These are phyloP conservation scores for Leishmania aethiopica DNA, from an alignment of 208 protist species.

Conservation along the genomic window DNA sequence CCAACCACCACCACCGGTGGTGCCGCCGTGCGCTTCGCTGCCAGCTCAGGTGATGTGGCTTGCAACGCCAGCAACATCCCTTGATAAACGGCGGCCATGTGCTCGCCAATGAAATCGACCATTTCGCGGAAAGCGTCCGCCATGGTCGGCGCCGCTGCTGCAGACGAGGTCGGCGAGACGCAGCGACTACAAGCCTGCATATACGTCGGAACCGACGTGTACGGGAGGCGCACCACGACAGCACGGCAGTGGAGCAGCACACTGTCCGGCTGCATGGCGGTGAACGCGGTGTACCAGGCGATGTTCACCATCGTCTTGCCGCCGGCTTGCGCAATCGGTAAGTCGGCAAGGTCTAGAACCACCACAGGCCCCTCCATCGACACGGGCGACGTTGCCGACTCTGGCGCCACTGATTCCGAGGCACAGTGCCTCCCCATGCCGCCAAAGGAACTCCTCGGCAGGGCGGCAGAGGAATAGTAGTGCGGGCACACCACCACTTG, in stretches of 20 bases:
- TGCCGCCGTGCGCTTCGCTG: neutral
- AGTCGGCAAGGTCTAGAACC: slow-evolving; percentile 59
- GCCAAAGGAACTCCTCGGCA: slow-evolving; percentile 11
- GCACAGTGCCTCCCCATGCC: neutral
- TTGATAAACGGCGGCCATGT: slow-evolving; percentile 39
- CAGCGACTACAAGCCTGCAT: neutral
- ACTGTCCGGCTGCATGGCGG: slow-evolving; percentile 44
- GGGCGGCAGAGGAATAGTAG: slow-evolving; percentile 44
- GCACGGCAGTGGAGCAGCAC: slow-evolving; percentile 30
- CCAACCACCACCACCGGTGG: slow-evolving; percentile 36
- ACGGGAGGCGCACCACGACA: slow-evolving; percentile 71
- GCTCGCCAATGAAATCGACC: slow-evolving; percentile 67
- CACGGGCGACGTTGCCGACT: neutral
- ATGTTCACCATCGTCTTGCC: slow-evolving; percentile 34
- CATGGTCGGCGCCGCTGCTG: slow-evolving; percentile 10
- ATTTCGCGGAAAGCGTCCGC: slow-evolving; percentile 33
- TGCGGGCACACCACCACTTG: slow-evolving; percentile 65
- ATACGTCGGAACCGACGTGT: slow-evolving; percentile 36
- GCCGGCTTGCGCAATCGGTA: slow-evolving; percentile 33
- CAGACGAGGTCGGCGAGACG: neutral
- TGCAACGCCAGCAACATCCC: slow-evolving; percentile 25
- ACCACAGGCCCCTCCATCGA: slow-evolving; percentile 24
- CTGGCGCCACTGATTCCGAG: neutral
- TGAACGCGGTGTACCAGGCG: slow-evolving; percentile 70
- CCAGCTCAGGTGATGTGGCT: slow-evolving; percentile 7